Percentiles rank a stretch among this genome's conserved stretches.
Conservation (phyloP, 352 stramenopile genomes). For the Phytophthora sansomeana region DNA sequence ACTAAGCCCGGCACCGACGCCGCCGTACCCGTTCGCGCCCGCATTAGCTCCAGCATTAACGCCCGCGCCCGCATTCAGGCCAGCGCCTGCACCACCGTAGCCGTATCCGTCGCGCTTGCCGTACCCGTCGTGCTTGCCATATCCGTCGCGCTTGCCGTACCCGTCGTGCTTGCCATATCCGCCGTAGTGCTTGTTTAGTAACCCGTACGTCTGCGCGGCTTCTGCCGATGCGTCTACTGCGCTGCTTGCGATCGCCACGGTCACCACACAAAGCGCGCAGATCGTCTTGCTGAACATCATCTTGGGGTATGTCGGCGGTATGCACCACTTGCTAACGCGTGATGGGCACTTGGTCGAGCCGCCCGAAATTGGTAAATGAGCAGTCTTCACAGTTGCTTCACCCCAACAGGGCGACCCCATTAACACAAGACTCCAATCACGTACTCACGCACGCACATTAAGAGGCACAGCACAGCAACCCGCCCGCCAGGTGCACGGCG, state of each 20-base stretch:
- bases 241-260: slow-evolving; percentile 4
- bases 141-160: too few species aligned
- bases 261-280: slow-evolving; percentile 19
- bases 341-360: too few species aligned
- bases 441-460: not conserved
- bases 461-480: not conserved
- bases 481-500: too few species aligned
- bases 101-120: not conserved
- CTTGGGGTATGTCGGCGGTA: too few species aligned
- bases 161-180: not conserved
- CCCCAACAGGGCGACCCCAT: too few species aligned
- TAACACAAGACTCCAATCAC: too few species aligned
- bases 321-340: not conserved
- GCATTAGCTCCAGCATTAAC: not conserved
- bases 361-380: slow-evolving; percentile 23
- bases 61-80: not conserved
- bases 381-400: slow-evolving; percentile 1
- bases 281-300: slow-evolving; percentile 31
- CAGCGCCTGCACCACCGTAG: slow-evolving; percentile 3
- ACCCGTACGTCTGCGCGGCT: slow-evolving; percentile 15
- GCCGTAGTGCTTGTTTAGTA: slow-evolving; percentile 10
- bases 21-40: not conserved
- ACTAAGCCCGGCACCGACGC: not conserved
- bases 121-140: not conserved
- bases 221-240: slow-evolving; percentile 15